These are phyloP conservation scores for Boehmeria nivea DNA, from an alignment of 306 rosid species.

Conservation along the genomic window DNA sequence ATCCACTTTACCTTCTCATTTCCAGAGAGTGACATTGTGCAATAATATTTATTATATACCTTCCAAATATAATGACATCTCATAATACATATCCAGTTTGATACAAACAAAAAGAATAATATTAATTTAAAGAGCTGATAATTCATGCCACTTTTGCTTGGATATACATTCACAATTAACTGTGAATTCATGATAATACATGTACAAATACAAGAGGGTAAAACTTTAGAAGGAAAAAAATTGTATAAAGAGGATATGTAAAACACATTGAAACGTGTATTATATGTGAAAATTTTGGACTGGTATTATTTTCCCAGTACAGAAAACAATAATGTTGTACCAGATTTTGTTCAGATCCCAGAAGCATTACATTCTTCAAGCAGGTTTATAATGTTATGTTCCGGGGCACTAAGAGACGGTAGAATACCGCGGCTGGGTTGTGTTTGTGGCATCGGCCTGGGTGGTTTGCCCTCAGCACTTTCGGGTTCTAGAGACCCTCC, in stretches of 20 bases:
- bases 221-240: not conserved
- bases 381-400: constrained; percentile 67
- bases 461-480: constrained; percentile 29
- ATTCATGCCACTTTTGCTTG: too few species aligned
- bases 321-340: constrained; percentile 24
- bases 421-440: constrained; percentile 58
- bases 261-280: constrained; percentile 6
- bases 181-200: not conserved
- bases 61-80: not conserved
- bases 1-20: not conserved
- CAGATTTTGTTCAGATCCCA: constrained; percentile 45
- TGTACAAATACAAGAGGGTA: not conserved
- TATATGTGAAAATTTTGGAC: not conserved
- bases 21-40: not conserved
- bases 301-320: constrained; percentile 19
- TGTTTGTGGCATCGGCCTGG: constrained; percentile 37
- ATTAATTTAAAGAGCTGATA: too few species aligned
- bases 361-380: constrained; percentile 86
- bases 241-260: constrained; percentile 8
- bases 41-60: not conserved
- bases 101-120: too few species aligned
- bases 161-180: not conserved
- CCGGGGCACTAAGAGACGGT: constrained; percentile 95
- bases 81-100: too few species aligned
- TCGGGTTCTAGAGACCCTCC: constrained; percentile 42